A percentile compares a stretch with the other conserved stretches of the same genome.
These are phyloP conservation scores for Russula emetica DNA, from an alignment of 768 basidiomycete species.

Conservation along the genomic window DNA sequence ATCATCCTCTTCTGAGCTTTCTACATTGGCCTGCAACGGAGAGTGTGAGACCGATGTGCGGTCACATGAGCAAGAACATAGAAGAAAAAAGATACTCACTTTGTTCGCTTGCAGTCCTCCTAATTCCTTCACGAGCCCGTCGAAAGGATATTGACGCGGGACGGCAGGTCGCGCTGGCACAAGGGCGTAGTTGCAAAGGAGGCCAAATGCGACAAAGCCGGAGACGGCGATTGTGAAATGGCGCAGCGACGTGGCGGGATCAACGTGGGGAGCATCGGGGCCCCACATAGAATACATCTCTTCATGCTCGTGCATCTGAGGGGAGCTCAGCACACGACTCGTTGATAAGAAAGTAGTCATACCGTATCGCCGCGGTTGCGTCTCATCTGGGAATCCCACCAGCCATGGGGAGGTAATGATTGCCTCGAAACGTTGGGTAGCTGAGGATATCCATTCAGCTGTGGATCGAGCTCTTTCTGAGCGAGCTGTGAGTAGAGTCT, in stretches of 20 bases:
- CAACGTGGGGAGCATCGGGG: constrained; percentile 64
- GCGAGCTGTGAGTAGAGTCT: constrained; percentile 31
- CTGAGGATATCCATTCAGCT: constrained; percentile 68
- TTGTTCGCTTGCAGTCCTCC: constrained; percentile 77
- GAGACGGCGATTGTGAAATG: constrained; percentile 60
- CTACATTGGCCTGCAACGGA: constrained; percentile 38
- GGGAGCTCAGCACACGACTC: constrained; percentile 9
- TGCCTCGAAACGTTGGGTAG: constrained; percentile 66
- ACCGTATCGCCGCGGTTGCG: constrained; percentile 81
- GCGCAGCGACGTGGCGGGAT: constrained; percentile 54
- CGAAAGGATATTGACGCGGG: constrained; percentile 72
- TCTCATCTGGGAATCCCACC: constrained; percentile 72
- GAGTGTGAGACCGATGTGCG: neutral
- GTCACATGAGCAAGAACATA: neutral
- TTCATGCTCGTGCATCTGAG: constrained; percentile 73
- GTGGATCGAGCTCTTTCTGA: constrained; percentile 51
- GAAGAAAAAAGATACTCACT: constrained; percentile 41
- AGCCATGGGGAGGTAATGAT: constrained; percentile 57
- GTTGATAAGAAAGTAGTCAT: constrained; percentile 29
- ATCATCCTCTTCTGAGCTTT: constrained; percentile 36
- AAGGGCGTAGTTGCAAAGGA: constrained; percentile 51
- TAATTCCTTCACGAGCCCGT: constrained; percentile 69
- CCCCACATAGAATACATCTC: constrained; percentile 87
- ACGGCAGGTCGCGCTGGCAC: constrained; percentile 60
- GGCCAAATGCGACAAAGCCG: constrained; percentile 62